Percentiles rank a stretch among this genome's conserved stretches.
Evolutionary conservation across 2,329 filamentous ascomycete genomes (phyloP).

Genomic region (Madurella fahalii): DNA sequence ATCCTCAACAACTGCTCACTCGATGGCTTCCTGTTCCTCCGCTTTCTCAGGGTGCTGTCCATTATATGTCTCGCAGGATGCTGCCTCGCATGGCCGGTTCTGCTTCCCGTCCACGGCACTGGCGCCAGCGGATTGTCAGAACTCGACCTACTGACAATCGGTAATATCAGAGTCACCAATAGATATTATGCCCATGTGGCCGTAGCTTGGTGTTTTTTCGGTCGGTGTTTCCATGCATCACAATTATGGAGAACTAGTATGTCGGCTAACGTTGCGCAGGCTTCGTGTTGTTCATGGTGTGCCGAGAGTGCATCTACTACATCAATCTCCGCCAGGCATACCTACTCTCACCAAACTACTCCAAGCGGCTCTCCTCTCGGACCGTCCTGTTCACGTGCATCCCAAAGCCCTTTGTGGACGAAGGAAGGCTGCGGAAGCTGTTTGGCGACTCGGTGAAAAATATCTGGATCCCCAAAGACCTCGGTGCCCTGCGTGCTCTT

Average conservation of each 20-base stretch:
- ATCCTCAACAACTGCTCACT: slow-evolving; percentile 82
- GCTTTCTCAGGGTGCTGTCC: slow-evolving; percentile 73
- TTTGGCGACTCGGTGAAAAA: slow-evolving; percentile 77
- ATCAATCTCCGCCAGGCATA: slow-evolving; percentile 94
- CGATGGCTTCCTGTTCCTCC: slow-evolving; percentile 83
- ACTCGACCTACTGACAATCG: slow-evolving; percentile 59
- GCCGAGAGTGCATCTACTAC: slow-evolving; percentile 86
- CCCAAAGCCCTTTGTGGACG: slow-evolving; percentile 69
- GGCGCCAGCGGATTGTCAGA: slow-evolving; percentile 63
- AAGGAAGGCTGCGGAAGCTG: slow-evolving; percentile 66
- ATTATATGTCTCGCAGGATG: slow-evolving; percentile 77
- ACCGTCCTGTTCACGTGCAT: slow-evolving; percentile 92
- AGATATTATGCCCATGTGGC: slow-evolving; percentile 77
- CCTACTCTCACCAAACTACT: slow-evolving; percentile 77
- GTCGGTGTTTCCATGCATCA: slow-evolving; percentile 19
- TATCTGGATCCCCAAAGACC: slow-evolving; percentile 78
- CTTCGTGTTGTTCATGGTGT: slow-evolving; percentile 86
- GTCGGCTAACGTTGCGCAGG: slow-evolving; percentile 30
- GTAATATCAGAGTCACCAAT: slow-evolving; percentile 53
- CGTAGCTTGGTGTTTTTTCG: slow-evolving; percentile 77
- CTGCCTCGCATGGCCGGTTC: slow-evolving; percentile 77
- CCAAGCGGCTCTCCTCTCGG: slow-evolving; percentile 79
- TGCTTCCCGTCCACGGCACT: slow-evolving; percentile 80
- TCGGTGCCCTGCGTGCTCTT: slow-evolving; percentile 68
- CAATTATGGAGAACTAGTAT: not conserved